Conservation (phyloP, 2,329 filamentous ascomycete genomes). For the Fusarium subtropicale region DNA sequence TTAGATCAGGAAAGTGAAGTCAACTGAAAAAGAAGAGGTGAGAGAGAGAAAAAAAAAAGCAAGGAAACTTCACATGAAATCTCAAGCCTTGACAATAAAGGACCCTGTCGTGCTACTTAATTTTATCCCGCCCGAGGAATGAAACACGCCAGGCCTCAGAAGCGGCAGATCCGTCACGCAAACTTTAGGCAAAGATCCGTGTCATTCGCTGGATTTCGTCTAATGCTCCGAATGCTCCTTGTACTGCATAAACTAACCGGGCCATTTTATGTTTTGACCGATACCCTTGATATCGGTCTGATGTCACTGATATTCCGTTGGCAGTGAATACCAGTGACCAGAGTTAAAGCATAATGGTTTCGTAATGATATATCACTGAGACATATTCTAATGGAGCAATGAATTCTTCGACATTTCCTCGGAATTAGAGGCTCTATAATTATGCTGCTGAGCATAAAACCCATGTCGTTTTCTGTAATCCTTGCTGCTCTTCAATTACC, state of each 20-base stretch:
- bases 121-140: conserved; percentile 26
- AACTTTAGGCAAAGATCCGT: neutral
- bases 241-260: conserved; percentile 24
- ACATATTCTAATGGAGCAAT: neutral
- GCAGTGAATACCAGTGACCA: neutral
- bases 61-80: conserved; percentile 12
- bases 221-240: conserved; percentile 24
- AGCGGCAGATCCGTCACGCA: conserved; percentile 20
- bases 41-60: neutral
- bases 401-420: neutral
- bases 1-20: neutral
- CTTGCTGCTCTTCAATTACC: conserved; percentile 3
- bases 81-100: neutral
- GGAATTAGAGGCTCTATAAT: neutral
- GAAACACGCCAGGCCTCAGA: conserved; percentile 35
- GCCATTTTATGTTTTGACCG: conserved; percentile 10
- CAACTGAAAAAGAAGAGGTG: neutral
- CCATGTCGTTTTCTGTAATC: neutral
- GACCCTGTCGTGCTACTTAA: conserved; percentile 22
- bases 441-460: neutral
- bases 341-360: neutral
- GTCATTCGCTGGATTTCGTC: conserved; percentile 11
- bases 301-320: conserved; percentile 18
- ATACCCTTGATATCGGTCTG: conserved; percentile 4
- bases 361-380: neutral